These are phyloP conservation scores for Thalassiosira livingstoniorum DNA, from an alignment of 352 stramenopile genomes.

Conservation along the genomic window DNA sequence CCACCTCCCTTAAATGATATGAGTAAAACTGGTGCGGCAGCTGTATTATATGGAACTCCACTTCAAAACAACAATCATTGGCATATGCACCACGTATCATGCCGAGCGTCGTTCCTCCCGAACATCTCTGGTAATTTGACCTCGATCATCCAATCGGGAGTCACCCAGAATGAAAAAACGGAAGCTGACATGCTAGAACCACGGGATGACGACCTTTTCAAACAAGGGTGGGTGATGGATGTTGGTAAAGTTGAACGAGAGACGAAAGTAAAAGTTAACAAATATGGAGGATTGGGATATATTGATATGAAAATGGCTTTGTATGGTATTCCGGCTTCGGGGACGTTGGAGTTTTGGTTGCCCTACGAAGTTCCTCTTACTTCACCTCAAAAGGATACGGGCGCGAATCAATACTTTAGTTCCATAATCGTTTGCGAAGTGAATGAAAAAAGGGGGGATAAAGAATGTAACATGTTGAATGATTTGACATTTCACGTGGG, in stretches of 20 bases:
- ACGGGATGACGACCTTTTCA: conserved; percentile 70
- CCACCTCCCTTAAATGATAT: conserved; percentile 50
- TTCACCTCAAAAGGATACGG: conserved; percentile 16
- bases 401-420: conserved; percentile 73
- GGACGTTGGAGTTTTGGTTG: conserved; percentile 74
- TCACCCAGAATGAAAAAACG: conserved; percentile 55
- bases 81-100: conserved; percentile 73
- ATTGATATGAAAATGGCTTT: conserved; percentile 85
- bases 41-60: conserved; percentile 57
- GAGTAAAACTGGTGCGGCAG: conserved; percentile 21
- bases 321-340: conserved; percentile 79
- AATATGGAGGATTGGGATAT: conserved; percentile 81
- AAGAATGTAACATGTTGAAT: conserved; percentile 75
- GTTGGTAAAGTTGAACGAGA: conserved; percentile 77
- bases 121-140: conserved; percentile 57
- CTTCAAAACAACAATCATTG: conserved; percentile 44
- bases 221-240: conserved; percentile 82
- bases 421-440: conserved; percentile 82
- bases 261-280: conserved; percentile 81
- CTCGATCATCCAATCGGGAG: conserved; percentile 49
- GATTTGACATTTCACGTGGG: conserved; percentile 74
- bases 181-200: conserved; percentile 73
- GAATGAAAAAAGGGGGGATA: conserved; percentile 78
- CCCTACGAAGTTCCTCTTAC: conserved; percentile 59
- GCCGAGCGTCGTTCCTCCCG: conserved; percentile 75